Conservation (phyloP, 2,329 filamentous ascomycete genomes). For the Pochonia chlamydosporia region DNA sequence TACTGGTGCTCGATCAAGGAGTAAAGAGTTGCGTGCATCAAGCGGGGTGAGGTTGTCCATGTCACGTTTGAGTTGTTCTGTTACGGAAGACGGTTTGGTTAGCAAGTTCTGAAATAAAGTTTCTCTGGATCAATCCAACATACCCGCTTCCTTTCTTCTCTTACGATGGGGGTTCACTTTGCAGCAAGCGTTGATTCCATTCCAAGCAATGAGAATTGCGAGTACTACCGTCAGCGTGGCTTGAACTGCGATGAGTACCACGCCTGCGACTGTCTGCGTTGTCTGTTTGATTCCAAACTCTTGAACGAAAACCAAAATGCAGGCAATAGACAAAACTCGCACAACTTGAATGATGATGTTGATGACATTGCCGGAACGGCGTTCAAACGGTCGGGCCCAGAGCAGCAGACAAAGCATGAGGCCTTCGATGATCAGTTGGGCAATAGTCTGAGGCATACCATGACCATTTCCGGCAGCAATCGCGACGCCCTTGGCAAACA, state of each 20-base stretch:
- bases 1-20: slow-evolving; percentile 52
- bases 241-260: slow-evolving; percentile 91
- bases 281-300: slow-evolving; percentile 85
- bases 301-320: slow-evolving; percentile 89
- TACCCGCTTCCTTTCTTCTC: slow-evolving; percentile 85
- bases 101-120: not conserved
- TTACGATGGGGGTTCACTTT: slow-evolving; percentile 86
- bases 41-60: slow-evolving; percentile 80
- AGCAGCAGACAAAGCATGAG: slow-evolving; percentile 73
- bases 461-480: slow-evolving; percentile 82
- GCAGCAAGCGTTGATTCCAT: slow-evolving; percentile 76
- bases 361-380: slow-evolving; percentile 84
- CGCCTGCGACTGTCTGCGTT: slow-evolving; percentile 87
- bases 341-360: slow-evolving; percentile 89
- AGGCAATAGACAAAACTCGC: slow-evolving; percentile 79
- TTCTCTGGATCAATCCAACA: slow-evolving; percentile 27
- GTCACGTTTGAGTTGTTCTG: slow-evolving; percentile 72
- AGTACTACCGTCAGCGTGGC: slow-evolving; percentile 75
- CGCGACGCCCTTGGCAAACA: slow-evolving; percentile 81
- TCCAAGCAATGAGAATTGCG: slow-evolving; percentile 82
- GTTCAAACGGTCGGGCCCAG: slow-evolving; percentile 81
- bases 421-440: slow-evolving; percentile 75
- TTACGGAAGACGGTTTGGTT: not conserved
- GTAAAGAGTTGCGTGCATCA: slow-evolving; percentile 79
- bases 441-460: slow-evolving; percentile 73